Evolutionary conservation across 1,139 yeast genomes (phyloP).

Genomic region (Saccharomyces pastorianus): DNA sequence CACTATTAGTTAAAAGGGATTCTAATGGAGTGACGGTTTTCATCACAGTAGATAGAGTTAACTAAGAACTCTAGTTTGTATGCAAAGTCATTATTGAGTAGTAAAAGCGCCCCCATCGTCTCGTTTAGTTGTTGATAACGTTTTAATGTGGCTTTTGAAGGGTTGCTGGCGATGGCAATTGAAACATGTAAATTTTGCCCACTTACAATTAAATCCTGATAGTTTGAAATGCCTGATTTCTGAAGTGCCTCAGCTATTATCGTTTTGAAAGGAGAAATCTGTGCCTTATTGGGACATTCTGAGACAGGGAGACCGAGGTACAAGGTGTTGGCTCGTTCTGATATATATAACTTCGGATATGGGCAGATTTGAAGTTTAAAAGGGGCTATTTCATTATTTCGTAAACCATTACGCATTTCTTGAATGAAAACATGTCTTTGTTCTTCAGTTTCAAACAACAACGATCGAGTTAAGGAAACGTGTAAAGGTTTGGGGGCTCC

Average conservation of each 20-base stretch:
- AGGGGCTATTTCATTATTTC: neutral
- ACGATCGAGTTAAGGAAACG: conserved; percentile 15
- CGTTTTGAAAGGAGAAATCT: neutral
- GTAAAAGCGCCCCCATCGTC: neutral
- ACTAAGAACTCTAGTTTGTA: neutral
- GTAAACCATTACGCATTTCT: conserved; percentile 6
- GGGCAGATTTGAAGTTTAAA: neutral
- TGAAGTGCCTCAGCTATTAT: neutral
- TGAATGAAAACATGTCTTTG: conserved; percentile 11
- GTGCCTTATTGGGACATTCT: neutral
- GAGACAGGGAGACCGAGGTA: conserved; percentile 1
- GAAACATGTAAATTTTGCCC: neutral
- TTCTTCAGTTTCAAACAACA: conserved; percentile 9
- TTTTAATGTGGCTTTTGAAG: neutral
- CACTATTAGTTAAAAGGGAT: neutral
- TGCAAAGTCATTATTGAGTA: neutral
- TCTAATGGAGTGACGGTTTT: neutral
- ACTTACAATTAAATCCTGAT: neutral
- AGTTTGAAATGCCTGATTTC: neutral
- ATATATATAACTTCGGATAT: neutral
- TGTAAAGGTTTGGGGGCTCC: conserved; percentile 22
- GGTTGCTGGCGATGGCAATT: neutral
- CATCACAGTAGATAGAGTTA: neutral
- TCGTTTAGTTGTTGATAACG: neutral
- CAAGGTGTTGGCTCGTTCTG: neutral